Evolutionary conservation across 768 basidiomycete species (phyloP), one percentile per base, ranked within the genome.

Genomic region (Termitomyces sp.): DNA sequence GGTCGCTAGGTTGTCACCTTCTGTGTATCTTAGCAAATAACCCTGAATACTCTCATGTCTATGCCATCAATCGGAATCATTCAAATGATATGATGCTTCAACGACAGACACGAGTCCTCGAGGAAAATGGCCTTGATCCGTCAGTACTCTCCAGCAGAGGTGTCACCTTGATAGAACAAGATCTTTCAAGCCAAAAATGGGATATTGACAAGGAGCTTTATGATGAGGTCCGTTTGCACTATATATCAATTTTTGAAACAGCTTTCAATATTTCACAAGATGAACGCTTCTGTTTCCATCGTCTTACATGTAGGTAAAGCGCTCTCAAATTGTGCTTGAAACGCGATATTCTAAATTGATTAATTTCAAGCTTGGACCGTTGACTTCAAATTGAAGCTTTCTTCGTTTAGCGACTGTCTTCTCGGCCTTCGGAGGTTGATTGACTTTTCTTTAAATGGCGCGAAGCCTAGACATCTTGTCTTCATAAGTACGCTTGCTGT

Each of bases 321-420:
- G 40, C n/a, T 47, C 35, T 12, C 2, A n/a, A 5, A 7, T 15
- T 15, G n/a, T 30, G 17, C 35, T 34, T 15, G 8, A 28, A 45
- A 35, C 12, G 21, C n/a, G 15, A 12, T 14, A 3, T 26, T 7
- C 34, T 46, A 19, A 32, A 35, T 37, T 10, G 5, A 6, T 47
- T 15, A 43, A 24, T 11, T 22, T 21, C 5, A 14, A 65, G 76
- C 77, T 22, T 80, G 79, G 80, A 70, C 70, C 0, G 71, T 80
- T 45, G 77, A 81, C 64, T 79, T 81, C 62, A 76, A 75, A 35
- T 65, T 77, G 0, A 66, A 69, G 15, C 64, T 78, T 26, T 64
- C 66, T 8, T 78, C 78, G 11, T 79, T 79, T 48, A 75, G 77
- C 44, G 60, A 70, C 8, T 71, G 72, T 55, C 62, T 81, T 45